A percentile compares a stretch with the other conserved stretches of the same genome.
phyloP scores from a whole-genome alignment of 768 basidiomycete species.

The Boletus huronensis region DNA sequence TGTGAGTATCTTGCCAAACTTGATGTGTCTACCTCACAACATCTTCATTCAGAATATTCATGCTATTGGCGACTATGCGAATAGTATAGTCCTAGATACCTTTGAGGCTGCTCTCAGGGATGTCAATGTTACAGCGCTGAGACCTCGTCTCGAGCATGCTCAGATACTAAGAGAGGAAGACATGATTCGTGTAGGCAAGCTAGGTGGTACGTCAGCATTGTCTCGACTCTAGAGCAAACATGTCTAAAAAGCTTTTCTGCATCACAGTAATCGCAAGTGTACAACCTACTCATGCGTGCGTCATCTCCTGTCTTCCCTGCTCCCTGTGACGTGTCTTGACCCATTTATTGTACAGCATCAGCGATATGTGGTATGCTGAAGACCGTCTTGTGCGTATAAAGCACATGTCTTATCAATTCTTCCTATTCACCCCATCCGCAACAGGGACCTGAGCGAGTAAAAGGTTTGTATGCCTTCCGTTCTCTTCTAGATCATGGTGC shows the following conservation, averaged over 20 bases:
- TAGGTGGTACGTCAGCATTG: constrained; percentile 57
- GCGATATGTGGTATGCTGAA: constrained; percentile 90
- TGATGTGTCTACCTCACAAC: neutral
- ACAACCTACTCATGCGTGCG: constrained; percentile 86
- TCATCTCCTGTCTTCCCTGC: neutral
- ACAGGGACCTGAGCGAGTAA: constrained; percentile 80
- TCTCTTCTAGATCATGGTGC: constrained; percentile 62
- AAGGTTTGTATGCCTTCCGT: constrained; percentile 84
- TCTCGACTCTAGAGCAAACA: neutral
- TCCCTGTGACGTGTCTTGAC: neutral
- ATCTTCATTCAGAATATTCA: constrained; percentile 65
- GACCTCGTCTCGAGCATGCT: constrained; percentile 87
- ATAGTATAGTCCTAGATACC: constrained; percentile 76
- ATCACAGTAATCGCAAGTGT: constrained; percentile 79
- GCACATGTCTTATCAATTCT: neutral
- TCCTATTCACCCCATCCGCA: neutral
- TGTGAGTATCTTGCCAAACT: constrained; percentile 42
- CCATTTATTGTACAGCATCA: constrained; percentile 43
- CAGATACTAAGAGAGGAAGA: constrained; percentile 80
- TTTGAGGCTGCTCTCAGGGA: constrained; percentile 69
- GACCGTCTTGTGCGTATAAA: constrained; percentile 59
- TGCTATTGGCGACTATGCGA: constrained; percentile 86
- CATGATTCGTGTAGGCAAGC: constrained; percentile 68
- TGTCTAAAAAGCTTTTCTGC: neutral
- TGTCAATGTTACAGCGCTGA: constrained; percentile 56